phyloP scores from a whole-genome alignment of 208 protist species.

The Balamuthia mandrillaris region DNA sequence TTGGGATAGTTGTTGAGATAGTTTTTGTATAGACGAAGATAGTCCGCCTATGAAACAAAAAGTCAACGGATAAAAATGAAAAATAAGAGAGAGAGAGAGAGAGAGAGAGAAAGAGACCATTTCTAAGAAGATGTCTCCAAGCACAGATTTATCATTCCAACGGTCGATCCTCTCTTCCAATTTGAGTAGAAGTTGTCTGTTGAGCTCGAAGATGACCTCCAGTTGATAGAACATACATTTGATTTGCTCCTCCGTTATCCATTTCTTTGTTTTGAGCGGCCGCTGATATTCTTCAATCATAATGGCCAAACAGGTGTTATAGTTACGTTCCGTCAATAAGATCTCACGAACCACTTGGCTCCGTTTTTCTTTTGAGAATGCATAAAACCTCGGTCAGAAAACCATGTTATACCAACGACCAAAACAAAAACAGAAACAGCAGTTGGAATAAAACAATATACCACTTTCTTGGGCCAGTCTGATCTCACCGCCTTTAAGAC shows the following conservation, averaged over 20 bases:
- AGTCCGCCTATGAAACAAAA: background rate
- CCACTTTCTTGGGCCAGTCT: background rate
- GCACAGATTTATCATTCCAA: background rate
- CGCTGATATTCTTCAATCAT: slow-evolving; percentile 31
- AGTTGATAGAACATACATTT: background rate
- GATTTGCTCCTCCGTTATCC: background rate
- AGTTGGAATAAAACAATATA: too few relatives aligned
- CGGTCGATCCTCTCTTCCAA: slow-evolving; percentile 11
- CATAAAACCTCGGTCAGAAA: background rate
- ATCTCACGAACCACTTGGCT: slow-evolving; percentile 22
- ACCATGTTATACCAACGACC: background rate
- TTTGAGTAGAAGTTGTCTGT: background rate
- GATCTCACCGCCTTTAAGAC: background rate
- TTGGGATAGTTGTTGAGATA: background rate
- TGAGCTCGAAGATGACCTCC: background rate
- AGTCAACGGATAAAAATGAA: background rate
- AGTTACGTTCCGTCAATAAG: slow-evolving; percentile 24
- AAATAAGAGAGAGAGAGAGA: background rate
- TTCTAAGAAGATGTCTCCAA: slow-evolving; percentile 26
- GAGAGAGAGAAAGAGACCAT: background rate
- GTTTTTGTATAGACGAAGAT: background rate
- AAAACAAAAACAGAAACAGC: background rate
- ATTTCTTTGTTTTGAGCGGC: background rate
- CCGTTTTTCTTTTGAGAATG: background rate
- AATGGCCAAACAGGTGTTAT: background rate